phyloP scores from a whole-genome alignment of 352 stramenopile species.

The Peronospora farinosa region DNA sequence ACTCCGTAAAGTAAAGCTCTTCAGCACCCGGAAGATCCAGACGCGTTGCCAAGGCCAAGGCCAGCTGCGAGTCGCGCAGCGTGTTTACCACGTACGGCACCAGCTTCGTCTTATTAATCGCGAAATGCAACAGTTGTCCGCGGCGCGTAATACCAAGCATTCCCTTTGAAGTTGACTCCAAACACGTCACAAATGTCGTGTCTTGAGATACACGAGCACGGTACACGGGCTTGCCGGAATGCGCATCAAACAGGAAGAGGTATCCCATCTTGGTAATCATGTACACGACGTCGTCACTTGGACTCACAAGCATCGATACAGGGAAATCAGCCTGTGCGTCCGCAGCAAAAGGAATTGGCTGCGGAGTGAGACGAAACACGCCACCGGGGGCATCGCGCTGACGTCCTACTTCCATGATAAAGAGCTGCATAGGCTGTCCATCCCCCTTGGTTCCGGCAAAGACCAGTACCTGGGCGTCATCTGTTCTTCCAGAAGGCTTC shows the following conservation, averaged over 20 bases:
- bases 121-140: slow-evolving; percentile 94
- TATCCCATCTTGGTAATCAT: slow-evolving; percentile 99
- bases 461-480: slow-evolving; percentile 85
- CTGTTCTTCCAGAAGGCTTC: slow-evolving; percentile 90
- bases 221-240: slow-evolving; percentile 98
- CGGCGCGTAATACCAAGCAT: slow-evolving; percentile 98
- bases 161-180: slow-evolving; percentile 90
- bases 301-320: slow-evolving; percentile 93
- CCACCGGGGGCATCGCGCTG: slow-evolving; percentile 92
- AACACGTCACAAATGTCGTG: slow-evolving; percentile 94
- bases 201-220: slow-evolving; percentile 95
- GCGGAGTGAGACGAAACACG: slow-evolving; percentile 91
- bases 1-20: slow-evolving; percentile 97
- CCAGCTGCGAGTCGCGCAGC: slow-evolving; percentile 94
- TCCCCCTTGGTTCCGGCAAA: slow-evolving; percentile 83
- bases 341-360: slow-evolving; percentile 92
- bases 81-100: slow-evolving; percentile 99
- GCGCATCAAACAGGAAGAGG: slow-evolving; percentile 99
- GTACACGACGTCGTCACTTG: slow-evolving; percentile 93
- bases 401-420: slow-evolving; percentile 98
- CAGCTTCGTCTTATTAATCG: slow-evolving; percentile 96
- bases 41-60: slow-evolving; percentile 92
- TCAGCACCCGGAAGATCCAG: slow-evolving; percentile 96
- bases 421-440: slow-evolving; percentile 78
- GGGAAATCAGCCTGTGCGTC: slow-evolving; percentile 98